Conservation (phyloP, 805 yeast species). For the Kuraishia borneana region DNA sequence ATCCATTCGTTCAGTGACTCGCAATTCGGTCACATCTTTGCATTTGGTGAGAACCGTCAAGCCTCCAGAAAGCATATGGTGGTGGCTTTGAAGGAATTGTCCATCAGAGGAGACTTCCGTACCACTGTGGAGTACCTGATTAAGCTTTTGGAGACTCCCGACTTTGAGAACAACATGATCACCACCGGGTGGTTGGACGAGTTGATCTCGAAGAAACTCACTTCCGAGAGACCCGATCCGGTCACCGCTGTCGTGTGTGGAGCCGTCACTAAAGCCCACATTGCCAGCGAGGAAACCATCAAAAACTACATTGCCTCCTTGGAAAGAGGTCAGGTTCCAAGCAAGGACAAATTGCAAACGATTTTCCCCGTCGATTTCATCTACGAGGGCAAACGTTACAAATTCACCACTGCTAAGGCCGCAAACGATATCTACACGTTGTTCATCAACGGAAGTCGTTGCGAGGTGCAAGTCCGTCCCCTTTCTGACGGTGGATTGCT, state of each 20-base stretch:
- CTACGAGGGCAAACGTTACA: constrained; percentile 86
- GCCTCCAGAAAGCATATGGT: constrained; percentile 99
- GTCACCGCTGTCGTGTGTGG: constrained; percentile 90
- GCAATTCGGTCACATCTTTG: constrained; percentile 97
- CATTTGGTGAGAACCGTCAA: constrained; percentile 97
- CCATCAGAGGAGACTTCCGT: constrained; percentile 96
- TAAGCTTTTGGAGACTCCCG: constrained; percentile 91
- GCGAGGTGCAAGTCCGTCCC: constrained; percentile 78
- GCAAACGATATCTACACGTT: constrained; percentile 77
- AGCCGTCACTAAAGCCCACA: constrained; percentile 92
- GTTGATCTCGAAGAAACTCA: constrained; percentile 81
- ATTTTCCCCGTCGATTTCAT: constrained; percentile 91
- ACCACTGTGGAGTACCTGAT: constrained; percentile 96
- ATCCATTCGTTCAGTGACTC: constrained; percentile 98
- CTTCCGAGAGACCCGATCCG: constrained; percentile 95
- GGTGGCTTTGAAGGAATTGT: constrained; percentile 91
- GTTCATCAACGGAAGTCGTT: constrained; percentile 88
- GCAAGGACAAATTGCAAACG: constrained; percentile 70
- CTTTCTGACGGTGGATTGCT: constrained; percentile 92
- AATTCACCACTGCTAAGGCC: constrained; percentile 92
- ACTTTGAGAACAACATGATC: constrained; percentile 89
- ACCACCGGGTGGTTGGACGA: constrained; percentile 99
- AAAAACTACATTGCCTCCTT: constrained; percentile 63
- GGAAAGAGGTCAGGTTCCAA: constrained; percentile 93
- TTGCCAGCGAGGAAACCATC: constrained; percentile 60